A percentile compares a stretch with the other conserved stretches of the same genome.
Evolutionary conservation across 2,329 filamentous ascomycete genomes (phyloP).

Genomic region (Curvularia lunata): DNA sequence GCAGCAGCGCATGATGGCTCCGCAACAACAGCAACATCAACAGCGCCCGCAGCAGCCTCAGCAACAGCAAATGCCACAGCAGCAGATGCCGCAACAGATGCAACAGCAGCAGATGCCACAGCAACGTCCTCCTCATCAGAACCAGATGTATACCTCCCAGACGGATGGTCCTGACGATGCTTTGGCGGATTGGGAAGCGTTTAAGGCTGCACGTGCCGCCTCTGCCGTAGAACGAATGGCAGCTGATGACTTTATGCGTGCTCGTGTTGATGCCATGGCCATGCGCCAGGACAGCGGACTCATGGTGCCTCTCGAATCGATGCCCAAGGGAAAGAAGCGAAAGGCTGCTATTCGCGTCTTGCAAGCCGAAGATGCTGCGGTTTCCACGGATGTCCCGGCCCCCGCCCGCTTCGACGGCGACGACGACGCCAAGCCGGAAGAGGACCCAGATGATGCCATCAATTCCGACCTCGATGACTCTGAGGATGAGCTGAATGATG

Average conservation of each 20-base stretch:
- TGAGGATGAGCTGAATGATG: conserved; percentile 80
- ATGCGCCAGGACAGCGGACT: conserved; percentile 76
- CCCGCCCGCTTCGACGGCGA: conserved; percentile 61
- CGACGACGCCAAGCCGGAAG: conserved; percentile 62
- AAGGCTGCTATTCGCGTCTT: conserved; percentile 46
- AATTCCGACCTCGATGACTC: conserved; percentile 97
- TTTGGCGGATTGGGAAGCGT: conserved; percentile 62
- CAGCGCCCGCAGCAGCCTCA: conserved; percentile 40
- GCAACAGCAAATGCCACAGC: conserved; percentile 38
- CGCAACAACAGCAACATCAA: conserved; percentile 36
- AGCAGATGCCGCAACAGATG: conserved; percentile 33
- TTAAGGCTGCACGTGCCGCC: conserved; percentile 64
- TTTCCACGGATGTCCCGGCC: conserved; percentile 28
- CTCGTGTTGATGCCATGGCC: conserved; percentile 69
- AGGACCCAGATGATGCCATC: conserved; percentile 87
- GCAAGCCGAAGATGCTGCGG: conserved; percentile 62
- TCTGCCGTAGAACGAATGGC: conserved; percentile 59
- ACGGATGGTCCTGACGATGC: conserved; percentile 76
- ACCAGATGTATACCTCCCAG: conserved; percentile 61
- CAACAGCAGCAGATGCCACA: conserved; percentile 37
- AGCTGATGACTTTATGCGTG: conserved; percentile 73
- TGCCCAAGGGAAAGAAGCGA: conserved; percentile 53
- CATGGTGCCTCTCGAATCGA: conserved; percentile 73
- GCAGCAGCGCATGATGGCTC: conserved; percentile 39
- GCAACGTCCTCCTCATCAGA: conserved; percentile 33